A percentile compares a stretch with the other conserved stretches of the same genome.
Conservation (phyloP, 192 early-diverging fungal genomes). For the Piromyces finnis region DNA sequence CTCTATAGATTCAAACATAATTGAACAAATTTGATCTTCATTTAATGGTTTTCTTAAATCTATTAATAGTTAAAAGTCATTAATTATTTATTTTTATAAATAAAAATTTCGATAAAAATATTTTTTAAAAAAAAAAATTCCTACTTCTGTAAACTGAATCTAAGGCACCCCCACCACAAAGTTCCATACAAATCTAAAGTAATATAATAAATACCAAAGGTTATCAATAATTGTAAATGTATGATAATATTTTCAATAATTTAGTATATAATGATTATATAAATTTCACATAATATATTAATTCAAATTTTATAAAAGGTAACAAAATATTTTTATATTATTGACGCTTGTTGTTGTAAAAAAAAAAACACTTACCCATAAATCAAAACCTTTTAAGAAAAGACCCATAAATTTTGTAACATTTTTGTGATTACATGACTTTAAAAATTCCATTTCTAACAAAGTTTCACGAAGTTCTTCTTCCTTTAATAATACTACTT, state of each 20-base stretch:
- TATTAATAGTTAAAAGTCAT: too few relatives aligned
- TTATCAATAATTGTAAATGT: too few relatives aligned
- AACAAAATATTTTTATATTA: too few relatives aligned
- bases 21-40: slow-evolving; percentile 30
- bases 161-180: slow-evolving; percentile 34
- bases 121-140: not conserved
- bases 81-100: not conserved
- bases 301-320: too few relatives aligned
- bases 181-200: slow-evolving; percentile 41
- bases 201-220: too few relatives aligned
- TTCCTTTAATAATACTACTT: slow-evolving; percentile 45
- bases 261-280: too few relatives aligned
- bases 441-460: slow-evolving; percentile 49
- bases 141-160: slow-evolving; percentile 39
- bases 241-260: too few relatives aligned
- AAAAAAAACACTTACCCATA: slow-evolving; percentile 21
- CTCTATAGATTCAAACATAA: slow-evolving; percentile 35
- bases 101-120: too few relatives aligned
- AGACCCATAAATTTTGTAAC: slow-evolving; percentile 34
- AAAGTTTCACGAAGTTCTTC: slow-evolving; percentile 45
- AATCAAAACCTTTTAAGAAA: slow-evolving; percentile 39
- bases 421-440: slow-evolving; percentile 31
- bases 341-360: too few relatives aligned
- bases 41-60: slow-evolving; percentile 30
- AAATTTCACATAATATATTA: too few relatives aligned